These are phyloP conservation scores for Pleurotus pulmonarius DNA, from an alignment of 768 basidiomycete species.

Conservation along the genomic window DNA sequence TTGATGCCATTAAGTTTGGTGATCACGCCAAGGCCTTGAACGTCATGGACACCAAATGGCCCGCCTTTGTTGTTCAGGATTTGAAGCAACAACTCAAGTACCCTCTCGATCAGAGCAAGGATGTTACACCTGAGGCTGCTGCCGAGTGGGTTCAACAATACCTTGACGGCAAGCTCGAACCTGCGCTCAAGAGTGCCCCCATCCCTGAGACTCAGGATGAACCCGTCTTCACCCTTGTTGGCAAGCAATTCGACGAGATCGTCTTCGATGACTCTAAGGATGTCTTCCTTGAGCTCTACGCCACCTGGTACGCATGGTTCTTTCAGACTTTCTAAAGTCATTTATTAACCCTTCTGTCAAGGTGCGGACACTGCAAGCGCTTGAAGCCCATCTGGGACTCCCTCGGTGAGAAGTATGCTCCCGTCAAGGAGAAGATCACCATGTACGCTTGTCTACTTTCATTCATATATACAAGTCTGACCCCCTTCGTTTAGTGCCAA, in stretches of 20 bases:
- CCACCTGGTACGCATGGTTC: constrained; percentile 72
- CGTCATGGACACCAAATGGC: constrained; percentile 84
- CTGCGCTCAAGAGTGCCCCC: constrained; percentile 87
- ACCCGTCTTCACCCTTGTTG: constrained; percentile 78
- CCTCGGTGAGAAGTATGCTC: constrained; percentile 80
- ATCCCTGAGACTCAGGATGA: constrained; percentile 83
- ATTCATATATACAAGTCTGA: background rate
- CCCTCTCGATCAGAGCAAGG: constrained; percentile 71
- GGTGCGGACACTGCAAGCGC: constrained; percentile 96
- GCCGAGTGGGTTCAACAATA: constrained; percentile 62
- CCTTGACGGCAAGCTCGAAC: constrained; percentile 68
- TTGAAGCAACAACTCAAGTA: constrained; percentile 82
- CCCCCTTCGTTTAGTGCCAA: constrained; percentile 61
- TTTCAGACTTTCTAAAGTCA: background rate
- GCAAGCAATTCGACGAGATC: constrained; percentile 85
- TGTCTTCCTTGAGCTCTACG: constrained; percentile 96
- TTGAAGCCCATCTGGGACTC: constrained; percentile 92
- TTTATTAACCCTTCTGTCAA: constrained; percentile 19
- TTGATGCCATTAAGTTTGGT: constrained; percentile 91
- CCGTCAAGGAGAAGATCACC: constrained; percentile 66
- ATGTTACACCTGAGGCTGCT: constrained; percentile 53
- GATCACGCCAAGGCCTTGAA: constrained; percentile 96
- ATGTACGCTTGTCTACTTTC: constrained; percentile 51
- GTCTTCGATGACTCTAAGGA: constrained; percentile 88
- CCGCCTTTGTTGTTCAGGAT: constrained; percentile 91